Evolutionary conservation across 495 filamentous ascomycete species (phyloP), one percentile per base, ranked within the genome.

Genomic region (Penicillium paradoxum): DNA sequence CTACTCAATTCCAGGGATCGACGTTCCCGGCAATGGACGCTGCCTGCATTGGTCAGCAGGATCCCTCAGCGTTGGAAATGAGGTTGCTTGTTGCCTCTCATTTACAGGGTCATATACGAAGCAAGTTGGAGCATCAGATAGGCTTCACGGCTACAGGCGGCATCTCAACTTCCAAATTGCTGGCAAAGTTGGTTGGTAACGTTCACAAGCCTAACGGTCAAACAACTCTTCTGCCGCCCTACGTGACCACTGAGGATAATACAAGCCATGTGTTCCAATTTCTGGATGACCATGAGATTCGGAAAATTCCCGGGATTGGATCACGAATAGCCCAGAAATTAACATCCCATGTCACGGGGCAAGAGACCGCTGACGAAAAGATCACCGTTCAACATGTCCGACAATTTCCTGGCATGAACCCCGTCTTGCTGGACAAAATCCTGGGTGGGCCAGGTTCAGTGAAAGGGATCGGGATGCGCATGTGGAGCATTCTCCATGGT

Each of bases 61-160:
- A 63, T 3, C 13, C 29, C 14, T 36, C 51, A 21, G 54, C 62
- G 13, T 68, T 84, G 1, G 68, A 72, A 34, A 71, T 75, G 33
- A 80, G 82, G 25, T 75, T 91, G 21, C 65, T 84, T 11, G 64
- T 91, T 18, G 88, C 79, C 1, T 87, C 87, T 14, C 89, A 96
- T 67, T 71, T 97, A 32, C 87, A 88, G 2, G 68, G 73, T 8
- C 78, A 90, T 65, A 69, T 97, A 17, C 82, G 91, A 19, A 65
- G 76, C 25, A 78, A 78, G 53, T 76, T 97, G 7, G 87, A 93
- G 47, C 72, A 85, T 38, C 74, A 88, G n/a, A 85, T 84, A 57
- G 89, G 89, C 4, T 95, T 90, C 68, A 93, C 90, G 6, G 83
- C 84, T 33, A 88, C 90, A 0, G 90, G 87, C n/a, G 92, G 92